These are phyloP conservation scores for Sarocladiaceae sp. DNA, from an alignment of 2,329 filamentous ascomycete genomes.

Conservation along the genomic window DNA sequence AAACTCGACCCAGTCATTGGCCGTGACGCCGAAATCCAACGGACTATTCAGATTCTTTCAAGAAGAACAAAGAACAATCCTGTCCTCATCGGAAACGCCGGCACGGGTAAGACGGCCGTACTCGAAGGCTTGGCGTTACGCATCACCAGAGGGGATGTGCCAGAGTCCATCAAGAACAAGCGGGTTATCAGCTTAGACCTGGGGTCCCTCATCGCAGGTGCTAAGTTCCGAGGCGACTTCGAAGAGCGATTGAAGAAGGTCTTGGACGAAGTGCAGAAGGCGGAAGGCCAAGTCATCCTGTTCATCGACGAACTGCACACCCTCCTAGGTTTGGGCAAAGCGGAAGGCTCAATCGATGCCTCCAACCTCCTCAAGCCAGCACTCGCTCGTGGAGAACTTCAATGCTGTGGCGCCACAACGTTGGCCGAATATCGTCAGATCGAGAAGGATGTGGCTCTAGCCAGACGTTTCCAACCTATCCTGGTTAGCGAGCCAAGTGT, in stretches of 20 bases:
- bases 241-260: conserved; percentile 91
- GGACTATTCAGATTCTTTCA: conserved; percentile 90
- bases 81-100: conserved; percentile 84
- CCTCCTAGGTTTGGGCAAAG: conserved; percentile 84
- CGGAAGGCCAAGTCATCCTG: conserved; percentile 82
- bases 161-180: conserved; percentile 94
- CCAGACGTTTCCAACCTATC: conserved; percentile 89
- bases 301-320: conserved; percentile 96
- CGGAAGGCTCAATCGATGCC: conserved; percentile 93
- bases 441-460: conserved; percentile 91
- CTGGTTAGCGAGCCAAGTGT: conserved; percentile 87
- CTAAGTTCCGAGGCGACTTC: conserved; percentile 93
- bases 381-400: conserved; percentile 83
- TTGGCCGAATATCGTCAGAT: conserved; percentile 87
- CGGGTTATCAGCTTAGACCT: conserved; percentile 81
- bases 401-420: conserved; percentile 93
- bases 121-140: conserved; percentile 84
- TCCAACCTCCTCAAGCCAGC: conserved; percentile 93
- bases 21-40: conserved; percentile 81
- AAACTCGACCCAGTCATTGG: conserved; percentile 96
- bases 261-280: conserved; percentile 82
- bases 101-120: conserved; percentile 91
- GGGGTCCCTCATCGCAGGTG: conserved; percentile 87
- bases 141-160: conserved; percentile 88
- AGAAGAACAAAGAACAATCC: conserved; percentile 94